Conservation (phyloP, 176 grass and related monocot species). For the Carex cristatella region DNA sequence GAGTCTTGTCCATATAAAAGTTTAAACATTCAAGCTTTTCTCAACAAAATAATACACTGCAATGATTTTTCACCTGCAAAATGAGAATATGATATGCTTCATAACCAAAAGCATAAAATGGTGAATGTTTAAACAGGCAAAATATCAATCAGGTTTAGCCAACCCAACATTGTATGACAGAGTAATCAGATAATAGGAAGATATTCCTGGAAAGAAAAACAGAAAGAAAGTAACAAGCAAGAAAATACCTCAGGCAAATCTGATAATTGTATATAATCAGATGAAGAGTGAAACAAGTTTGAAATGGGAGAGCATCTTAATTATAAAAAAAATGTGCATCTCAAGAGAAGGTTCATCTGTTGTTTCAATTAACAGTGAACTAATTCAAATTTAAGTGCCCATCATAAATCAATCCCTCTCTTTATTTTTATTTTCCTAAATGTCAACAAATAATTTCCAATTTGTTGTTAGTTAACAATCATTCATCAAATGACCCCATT, state of each 20-base stretch:
- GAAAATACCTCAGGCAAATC: constrained; percentile 65
- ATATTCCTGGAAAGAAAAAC: neutral
- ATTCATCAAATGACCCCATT: neutral
- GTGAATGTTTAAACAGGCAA: neutral
- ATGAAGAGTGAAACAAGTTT: constrained; percentile 39
- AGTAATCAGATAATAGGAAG: neutral
- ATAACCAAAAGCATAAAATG: neutral
- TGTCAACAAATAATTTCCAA: neutral
- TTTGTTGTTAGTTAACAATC: neutral
- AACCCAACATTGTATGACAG: neutral
- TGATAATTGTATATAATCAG: constrained; percentile 42
- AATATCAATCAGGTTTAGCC: neutral
- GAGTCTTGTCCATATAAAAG: neutral
- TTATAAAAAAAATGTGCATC: too few relatives aligned
- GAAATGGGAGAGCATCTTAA: constrained; percentile 63
- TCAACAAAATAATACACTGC: neutral
- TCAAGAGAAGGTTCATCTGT: constrained; percentile 55
- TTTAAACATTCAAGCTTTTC: neutral
- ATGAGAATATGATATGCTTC: neutral
- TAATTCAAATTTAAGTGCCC: neutral
- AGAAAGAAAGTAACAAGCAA: neutral
- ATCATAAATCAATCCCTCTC: neutral
- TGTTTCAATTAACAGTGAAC: constrained; percentile 28
- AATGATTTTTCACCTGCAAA: neutral
- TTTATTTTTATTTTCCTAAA: neutral